Percentiles rank a stretch among this genome's conserved stretches.
phyloP scores from a whole-genome alignment of 2,329 filamentous ascomycete species.

The Penicillium sp. region DNA sequence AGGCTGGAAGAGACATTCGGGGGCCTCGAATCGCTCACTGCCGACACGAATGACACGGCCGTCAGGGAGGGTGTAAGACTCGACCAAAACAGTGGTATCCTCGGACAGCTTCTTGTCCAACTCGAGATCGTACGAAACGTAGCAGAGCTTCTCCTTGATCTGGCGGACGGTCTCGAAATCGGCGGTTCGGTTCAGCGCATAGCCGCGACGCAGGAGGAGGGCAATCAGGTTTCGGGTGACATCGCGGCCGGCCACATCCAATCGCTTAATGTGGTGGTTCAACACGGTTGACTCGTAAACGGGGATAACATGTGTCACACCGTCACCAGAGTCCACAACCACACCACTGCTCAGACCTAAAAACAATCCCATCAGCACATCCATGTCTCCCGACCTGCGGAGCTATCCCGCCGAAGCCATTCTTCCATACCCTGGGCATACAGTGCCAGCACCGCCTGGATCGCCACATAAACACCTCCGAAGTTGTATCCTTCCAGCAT shows the following conservation, averaged over 20 bases:
- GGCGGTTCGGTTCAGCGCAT: constrained; percentile 95
- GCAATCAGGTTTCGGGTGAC: constrained; percentile 98
- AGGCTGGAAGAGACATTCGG: constrained; percentile 97
- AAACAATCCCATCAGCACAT: constrained; percentile 9
- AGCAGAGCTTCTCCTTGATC: constrained; percentile 99
- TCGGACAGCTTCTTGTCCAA: constrained; percentile 94
- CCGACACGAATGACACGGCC: constrained; percentile 95
- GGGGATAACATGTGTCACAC: constrained; percentile 97
- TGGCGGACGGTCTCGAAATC: constrained; percentile 99
- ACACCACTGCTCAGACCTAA: constrained; percentile 84
- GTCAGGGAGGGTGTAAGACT: constrained; percentile 96
- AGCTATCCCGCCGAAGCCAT: background rate
- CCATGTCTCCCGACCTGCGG: background rate
- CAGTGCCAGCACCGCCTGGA: constrained; percentile 91
- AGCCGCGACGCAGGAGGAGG: constrained; percentile 87
- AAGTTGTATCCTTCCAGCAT: constrained; percentile 99
- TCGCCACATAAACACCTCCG: constrained; percentile 95
- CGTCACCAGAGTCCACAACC: constrained; percentile 98
- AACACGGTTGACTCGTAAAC: constrained; percentile 98
- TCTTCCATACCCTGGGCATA: constrained; percentile 80
- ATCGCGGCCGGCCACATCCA: constrained; percentile 94
- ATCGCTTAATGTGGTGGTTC: constrained; percentile 89
- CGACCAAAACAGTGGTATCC: constrained; percentile 94
- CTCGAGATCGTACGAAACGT: constrained; percentile 97
- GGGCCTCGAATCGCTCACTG: constrained; percentile 95